Conservation (phyloP, 1,284 basidiomycete genomes). For the Sphaerobolus stellatus region DNA sequence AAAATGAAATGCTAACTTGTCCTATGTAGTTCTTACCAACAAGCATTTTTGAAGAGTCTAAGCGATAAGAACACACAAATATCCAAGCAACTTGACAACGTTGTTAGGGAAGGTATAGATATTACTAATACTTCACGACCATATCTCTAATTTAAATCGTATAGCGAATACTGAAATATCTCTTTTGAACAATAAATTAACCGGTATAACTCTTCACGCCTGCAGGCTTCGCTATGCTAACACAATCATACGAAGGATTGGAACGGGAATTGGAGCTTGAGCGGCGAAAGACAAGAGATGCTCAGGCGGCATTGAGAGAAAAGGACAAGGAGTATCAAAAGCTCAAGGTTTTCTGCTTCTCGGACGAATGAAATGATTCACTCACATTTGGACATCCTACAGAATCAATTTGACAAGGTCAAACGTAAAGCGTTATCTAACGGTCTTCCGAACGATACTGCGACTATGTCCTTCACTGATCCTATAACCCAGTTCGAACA, state of each 20-base stretch:
- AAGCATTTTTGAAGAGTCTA: slow-evolving; percentile 72
- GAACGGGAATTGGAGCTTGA: slow-evolving; percentile 79
- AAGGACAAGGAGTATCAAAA: slow-evolving; percentile 85
- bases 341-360: slow-evolving; percentile 64
- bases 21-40: slow-evolving; percentile 68
- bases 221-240: neutral
- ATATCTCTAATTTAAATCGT: neutral
- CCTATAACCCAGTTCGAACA: neutral
- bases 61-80: slow-evolving; percentile 78
- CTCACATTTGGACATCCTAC: too few relatives aligned
- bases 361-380: too few relatives aligned
- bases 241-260: slow-evolving; percentile 47
- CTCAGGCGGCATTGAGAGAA: slow-evolving; percentile 71
- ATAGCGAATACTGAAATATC: slow-evolving; percentile 76
- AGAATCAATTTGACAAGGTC: slow-evolving; percentile 72
- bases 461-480: neutral
- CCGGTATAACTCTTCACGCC: slow-evolving; percentile 40
- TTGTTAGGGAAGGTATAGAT: slow-evolving; percentile 68
- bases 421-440: slow-evolving; percentile 73
- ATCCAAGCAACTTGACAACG: slow-evolving; percentile 78
- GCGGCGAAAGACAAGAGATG: slow-evolving; percentile 64
- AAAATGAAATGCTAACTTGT: neutral
- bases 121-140: slow-evolving; percentile 12
- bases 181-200: slow-evolving; percentile 62
- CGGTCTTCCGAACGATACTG: slow-evolving; percentile 19